Conservation (phyloP, 2,329 filamentous ascomycete species). For the Colletotrichum viniferum region DNA sequence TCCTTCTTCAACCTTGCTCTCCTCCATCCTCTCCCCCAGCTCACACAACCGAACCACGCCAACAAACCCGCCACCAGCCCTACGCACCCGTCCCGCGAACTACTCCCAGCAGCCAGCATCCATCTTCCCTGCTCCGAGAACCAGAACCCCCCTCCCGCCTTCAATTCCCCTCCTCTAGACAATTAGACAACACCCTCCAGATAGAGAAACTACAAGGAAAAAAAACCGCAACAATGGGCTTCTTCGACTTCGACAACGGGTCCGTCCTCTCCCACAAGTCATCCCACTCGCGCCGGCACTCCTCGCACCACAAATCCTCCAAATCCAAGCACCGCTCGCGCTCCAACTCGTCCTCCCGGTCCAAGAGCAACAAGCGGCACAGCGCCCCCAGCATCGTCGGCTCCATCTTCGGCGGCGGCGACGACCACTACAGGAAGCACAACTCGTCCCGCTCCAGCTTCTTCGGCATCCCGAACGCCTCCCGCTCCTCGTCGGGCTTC, state of each 20-base stretch:
- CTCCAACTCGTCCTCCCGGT: constrained; percentile 44
- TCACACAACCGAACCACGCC: neutral
- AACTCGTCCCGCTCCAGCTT: constrained; percentile 50
- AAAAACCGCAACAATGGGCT: constrained; percentile 11
- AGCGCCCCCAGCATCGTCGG: constrained; percentile 41
- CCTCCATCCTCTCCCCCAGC: neutral
- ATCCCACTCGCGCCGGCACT: constrained; percentile 21
- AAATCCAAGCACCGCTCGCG: constrained; percentile 39
- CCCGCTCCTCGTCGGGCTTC: constrained; percentile 44
- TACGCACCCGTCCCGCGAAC: neutral
- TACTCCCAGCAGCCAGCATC: neutral
- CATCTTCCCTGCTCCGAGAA: neutral
- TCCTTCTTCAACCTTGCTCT: neutral
- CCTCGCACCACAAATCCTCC: constrained; percentile 8
- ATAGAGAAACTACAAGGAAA: neutral
- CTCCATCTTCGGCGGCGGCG: constrained; percentile 48
- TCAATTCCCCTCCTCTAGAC: neutral
- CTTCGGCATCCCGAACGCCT: constrained; percentile 50
- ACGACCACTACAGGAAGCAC: constrained; percentile 38
- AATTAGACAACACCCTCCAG: neutral
- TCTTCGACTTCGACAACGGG: constrained; percentile 22
- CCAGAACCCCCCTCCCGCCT: neutral
- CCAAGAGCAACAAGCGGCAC: constrained; percentile 29
- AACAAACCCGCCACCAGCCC: neutral
- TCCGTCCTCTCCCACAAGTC: constrained; percentile 20